A percentile compares a stretch with the other conserved stretches of the same genome.
phyloP scores from a whole-genome alignment of 495 filamentous ascomycete species.

The Aspergillus leporis region DNA sequence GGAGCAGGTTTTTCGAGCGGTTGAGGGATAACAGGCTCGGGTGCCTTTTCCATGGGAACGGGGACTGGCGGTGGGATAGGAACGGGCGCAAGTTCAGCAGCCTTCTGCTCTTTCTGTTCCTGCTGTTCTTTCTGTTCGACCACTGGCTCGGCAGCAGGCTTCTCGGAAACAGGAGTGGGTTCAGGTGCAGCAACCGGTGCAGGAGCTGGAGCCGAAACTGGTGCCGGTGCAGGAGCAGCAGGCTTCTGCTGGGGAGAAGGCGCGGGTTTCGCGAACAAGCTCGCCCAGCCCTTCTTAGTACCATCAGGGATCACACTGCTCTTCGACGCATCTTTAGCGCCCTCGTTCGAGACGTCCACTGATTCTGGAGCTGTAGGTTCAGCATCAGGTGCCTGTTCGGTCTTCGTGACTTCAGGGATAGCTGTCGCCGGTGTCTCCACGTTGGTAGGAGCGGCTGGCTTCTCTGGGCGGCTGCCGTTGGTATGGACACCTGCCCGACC shows the following conservation, averaged over 20 bases:
- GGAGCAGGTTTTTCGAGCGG: constrained; percentile 40
- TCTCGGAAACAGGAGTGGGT: constrained; percentile 50
- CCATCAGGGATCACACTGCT: constrained; percentile 45
- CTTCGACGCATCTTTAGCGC: constrained; percentile 29
- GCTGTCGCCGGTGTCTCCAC: constrained; percentile 31
- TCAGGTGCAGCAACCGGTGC: constrained; percentile 70
- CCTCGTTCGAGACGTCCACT: constrained; percentile 33
- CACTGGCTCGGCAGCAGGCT: constrained; percentile 20
- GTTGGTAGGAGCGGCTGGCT: constrained; percentile 47
- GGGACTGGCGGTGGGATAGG: constrained; percentile 25
- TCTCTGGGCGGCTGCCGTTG: constrained; percentile 51
- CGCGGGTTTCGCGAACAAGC: constrained; percentile 57
- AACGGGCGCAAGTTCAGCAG: constrained; percentile 13
- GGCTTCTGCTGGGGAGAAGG: constrained; percentile 41
- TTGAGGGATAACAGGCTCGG: constrained; percentile 29
- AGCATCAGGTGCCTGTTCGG: constrained; percentile 27
- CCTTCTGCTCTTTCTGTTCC: constrained; percentile 8
- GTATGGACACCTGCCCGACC: constrained; percentile 61
- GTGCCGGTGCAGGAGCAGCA: constrained; percentile 32
- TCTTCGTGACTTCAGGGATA: constrained; percentile 38
- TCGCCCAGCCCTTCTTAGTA: constrained; percentile 64
- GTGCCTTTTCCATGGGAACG: constrained; percentile 29
- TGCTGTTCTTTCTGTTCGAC: constrained; percentile 7
- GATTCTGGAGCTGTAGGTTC: constrained; percentile 32
- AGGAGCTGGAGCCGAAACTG: constrained; percentile 27